Percentiles rank a stretch among this genome's conserved stretches.
Conservation (phyloP, 129 eudicot genomes). For the Chrysanthemum lavandulifolium region DNA sequence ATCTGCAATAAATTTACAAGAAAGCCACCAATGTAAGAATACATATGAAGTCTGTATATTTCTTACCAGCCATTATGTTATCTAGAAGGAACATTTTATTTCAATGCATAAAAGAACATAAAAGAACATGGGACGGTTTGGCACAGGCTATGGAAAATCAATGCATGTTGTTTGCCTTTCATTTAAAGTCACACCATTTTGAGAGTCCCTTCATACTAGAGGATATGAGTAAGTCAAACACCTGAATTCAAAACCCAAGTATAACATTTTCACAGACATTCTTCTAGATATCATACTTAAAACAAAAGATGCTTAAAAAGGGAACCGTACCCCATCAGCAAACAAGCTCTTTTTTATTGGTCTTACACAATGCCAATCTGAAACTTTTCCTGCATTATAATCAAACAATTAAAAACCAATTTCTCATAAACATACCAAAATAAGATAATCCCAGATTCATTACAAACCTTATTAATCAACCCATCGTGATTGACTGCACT, state of each 20-base stretch:
- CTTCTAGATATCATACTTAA: not conserved
- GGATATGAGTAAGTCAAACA: constrained; percentile 65
- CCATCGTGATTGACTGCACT: constrained; percentile 92
- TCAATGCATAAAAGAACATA: too few species aligned
- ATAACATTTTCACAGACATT: not conserved
- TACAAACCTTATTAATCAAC: constrained; percentile 69
- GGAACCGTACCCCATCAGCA: constrained; percentile 65
- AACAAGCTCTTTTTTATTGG: constrained; percentile 92
- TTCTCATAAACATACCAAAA: not conserved
- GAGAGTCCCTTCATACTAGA: too few species aligned
- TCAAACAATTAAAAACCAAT: not conserved
- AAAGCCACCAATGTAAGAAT: too few species aligned
- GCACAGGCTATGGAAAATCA: too few species aligned
- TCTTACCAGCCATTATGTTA: too few species aligned
- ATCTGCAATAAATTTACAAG: too few species aligned
- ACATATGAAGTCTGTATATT: too few species aligned
- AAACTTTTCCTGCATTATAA: constrained; percentile 74
- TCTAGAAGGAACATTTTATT: too few species aligned
- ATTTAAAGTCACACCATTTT: too few species aligned
- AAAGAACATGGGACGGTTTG: too few species aligned
- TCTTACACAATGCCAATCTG: constrained; percentile 89
- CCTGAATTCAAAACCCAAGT: constrained; percentile 38
- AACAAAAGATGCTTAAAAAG: constrained; percentile 1
- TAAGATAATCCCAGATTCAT: not conserved
- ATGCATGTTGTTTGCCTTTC: too few species aligned